phyloP scores from a whole-genome alignment of 306 rosid species.

The Argentina anserina region DNA sequence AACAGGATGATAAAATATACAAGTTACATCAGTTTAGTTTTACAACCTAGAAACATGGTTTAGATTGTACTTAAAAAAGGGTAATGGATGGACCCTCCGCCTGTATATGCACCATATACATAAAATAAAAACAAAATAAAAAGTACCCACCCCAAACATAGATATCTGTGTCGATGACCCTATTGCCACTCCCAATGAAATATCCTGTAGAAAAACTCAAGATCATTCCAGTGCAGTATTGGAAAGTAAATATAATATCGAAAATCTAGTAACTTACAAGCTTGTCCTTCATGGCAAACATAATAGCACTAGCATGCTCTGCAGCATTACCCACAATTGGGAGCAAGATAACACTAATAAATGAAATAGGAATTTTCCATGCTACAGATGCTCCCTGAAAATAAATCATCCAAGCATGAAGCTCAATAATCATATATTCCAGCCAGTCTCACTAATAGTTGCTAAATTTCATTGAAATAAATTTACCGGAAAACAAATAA shows the following conservation, averaged over 20 bases:
- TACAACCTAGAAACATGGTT: background rate
- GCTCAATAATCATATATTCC: constrained; percentile 7
- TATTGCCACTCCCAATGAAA: constrained; percentile 77
- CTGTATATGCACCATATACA: background rate
- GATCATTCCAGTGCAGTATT: constrained; percentile 2
- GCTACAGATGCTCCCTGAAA: constrained; percentile 65
- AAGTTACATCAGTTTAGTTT: background rate
- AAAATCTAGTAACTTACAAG: constrained; percentile 45
- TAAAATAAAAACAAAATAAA: background rate
- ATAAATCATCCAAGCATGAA: constrained; percentile 24
- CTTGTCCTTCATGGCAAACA: constrained; percentile 92
- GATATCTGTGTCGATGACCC: constrained; percentile 84
- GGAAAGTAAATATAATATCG: background rate
- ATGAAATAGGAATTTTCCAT: constrained; percentile 58
- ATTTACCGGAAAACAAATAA: background rate
- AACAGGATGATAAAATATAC: constrained; percentile 1
- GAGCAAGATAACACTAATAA: constrained; percentile 78
- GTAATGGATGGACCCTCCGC: background rate
- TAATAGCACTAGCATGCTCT: constrained; percentile 84
- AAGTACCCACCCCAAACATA: constrained; percentile 64
- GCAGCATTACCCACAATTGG: constrained; percentile 89
- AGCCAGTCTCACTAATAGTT: background rate
- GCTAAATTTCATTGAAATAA: background rate
- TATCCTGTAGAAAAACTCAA: constrained; percentile 49
- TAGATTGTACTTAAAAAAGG: background rate